These are phyloP conservation scores for Delonix regia DNA, from an alignment of 306 rosid genomes.

Conservation along the genomic window DNA sequence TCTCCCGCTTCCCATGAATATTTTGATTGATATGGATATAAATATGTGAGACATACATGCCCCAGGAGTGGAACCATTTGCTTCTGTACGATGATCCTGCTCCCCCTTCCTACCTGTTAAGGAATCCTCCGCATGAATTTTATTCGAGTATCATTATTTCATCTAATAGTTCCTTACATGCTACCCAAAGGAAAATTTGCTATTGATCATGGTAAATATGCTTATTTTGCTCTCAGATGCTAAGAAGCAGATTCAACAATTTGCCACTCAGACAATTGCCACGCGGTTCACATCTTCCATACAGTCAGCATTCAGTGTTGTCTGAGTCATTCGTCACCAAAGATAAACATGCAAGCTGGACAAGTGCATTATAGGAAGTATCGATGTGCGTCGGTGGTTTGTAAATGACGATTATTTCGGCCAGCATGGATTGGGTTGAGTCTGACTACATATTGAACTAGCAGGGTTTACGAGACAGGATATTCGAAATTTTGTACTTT, in stretches of 20 bases:
- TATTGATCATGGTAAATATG: neutral
- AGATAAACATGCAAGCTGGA: constrained; percentile 10
- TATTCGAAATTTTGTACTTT: constrained; percentile 35
- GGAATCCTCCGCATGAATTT: neutral
- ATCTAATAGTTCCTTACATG: neutral
- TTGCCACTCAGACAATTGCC: constrained; percentile 76
- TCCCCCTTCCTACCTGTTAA: neutral
- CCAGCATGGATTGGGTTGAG: constrained; percentile 19
- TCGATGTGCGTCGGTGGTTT: constrained; percentile 10
- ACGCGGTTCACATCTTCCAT: constrained; percentile 68
- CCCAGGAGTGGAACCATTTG: neutral
- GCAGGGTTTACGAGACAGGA: constrained; percentile 13
- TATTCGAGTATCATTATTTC: neutral
- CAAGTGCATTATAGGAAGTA: constrained; percentile 24
- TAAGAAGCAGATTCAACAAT: constrained; percentile 86
- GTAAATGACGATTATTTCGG: constrained; percentile 47
- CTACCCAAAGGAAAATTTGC: neutral
- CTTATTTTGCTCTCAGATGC: constrained; percentile 65
- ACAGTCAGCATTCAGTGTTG: constrained; percentile 76
- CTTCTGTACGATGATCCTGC: neutral
- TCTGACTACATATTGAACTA: constrained; percentile 31
- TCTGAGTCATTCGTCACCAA: constrained; percentile 44
- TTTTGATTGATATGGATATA: neutral
- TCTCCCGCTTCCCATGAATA: neutral
- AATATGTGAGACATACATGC: neutral